Conservation (phyloP, 768 basidiomycete genomes). For the Cyclocybe aegerita region DNA sequence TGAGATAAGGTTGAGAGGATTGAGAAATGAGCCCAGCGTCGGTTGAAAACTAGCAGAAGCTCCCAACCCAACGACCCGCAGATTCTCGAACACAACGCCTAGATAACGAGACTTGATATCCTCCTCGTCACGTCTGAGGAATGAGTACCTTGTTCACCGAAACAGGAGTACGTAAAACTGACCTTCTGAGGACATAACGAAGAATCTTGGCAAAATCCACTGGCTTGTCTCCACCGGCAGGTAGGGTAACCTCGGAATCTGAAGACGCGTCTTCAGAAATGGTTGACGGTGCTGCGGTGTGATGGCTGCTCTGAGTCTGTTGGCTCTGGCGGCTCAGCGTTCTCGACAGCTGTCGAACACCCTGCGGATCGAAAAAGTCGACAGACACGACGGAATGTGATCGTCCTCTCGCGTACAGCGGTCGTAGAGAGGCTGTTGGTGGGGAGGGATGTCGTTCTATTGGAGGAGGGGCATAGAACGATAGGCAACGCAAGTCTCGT, state of each 20-base stretch:
- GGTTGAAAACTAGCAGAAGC: constrained; percentile 51
- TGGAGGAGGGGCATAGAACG: background rate
- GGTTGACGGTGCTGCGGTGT: background rate
- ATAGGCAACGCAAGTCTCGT: background rate
- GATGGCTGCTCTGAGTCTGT: background rate
- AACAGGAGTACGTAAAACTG: constrained; percentile 10
- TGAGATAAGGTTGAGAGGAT: constrained; percentile 45
- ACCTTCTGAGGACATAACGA: constrained; percentile 31
- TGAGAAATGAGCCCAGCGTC: constrained; percentile 64
- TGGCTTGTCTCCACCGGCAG: constrained; percentile 16
- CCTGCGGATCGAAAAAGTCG: constrained; percentile 55
- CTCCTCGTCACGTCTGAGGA: constrained; percentile 42
- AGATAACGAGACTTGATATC: constrained; percentile 54
- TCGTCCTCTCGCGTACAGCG: background rate
- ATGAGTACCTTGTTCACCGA: background rate
- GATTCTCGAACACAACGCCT: constrained; percentile 59
- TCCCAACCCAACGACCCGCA: constrained; percentile 61
- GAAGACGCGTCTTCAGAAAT: constrained; percentile 17
- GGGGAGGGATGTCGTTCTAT: background rate
- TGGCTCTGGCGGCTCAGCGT: constrained; percentile 28
- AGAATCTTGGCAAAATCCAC: constrained; percentile 39
- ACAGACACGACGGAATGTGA: constrained; percentile 35
- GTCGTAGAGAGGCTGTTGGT: background rate
- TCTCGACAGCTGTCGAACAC: constrained; percentile 39
- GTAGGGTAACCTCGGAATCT: constrained; percentile 23